Base-by-base conservation (phyloP, 2,329 filamentous ascomycete genomes). In the Chalaropsis ovoidea region DNA sequence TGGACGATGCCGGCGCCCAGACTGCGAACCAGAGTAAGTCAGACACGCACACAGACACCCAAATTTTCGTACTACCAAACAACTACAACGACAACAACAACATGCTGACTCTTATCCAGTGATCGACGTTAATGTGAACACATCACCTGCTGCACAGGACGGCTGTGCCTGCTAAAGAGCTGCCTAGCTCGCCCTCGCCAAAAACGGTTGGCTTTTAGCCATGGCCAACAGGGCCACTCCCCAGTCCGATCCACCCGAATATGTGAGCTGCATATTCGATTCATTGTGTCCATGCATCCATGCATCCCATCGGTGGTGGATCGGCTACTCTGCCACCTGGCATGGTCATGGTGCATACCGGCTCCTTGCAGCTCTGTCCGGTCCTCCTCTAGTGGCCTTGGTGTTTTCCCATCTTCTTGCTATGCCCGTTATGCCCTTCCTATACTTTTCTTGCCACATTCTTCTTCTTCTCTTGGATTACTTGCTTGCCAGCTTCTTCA, bases 111-210 rank as follows among this genome's bases (percentile, higher is more conserved):
- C 15, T 47, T 2, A 66, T 22, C 58, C 64, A 94, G 90, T 94
- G 89, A 95, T 95, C 73, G 90, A 95, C 77, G 90, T 95, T 71
- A 94, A 93, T 77, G 92, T 91, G 73, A 90, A 85, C 76, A 83
- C 83, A 65, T 81, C 83, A 70, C 83, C 85, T 67, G 78, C 84
- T 69, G 82, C 81, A 73, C 89, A 92, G 76, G 87, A 91, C 68
- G 85, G 86, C 67, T 92, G 88, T 75, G 78, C 84, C 61, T 89
- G 86, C 77, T 89, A 75, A 67, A 65, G 31, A 31, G 31, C 49
- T 22, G 43, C 7, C 41, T 43, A 17, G 8, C 41, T 4, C 24
- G 1, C 35, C 61, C n/a, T 17, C 39, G 39, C 41, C 43, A 24
- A 47, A 47, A 31, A 31, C 31, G 6, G 31, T 31, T 31, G 31